These are phyloP conservation scores for Harringtonia aguacate DNA, from an alignment of 2,329 filamentous ascomycete species.

Conservation along the genomic window DNA sequence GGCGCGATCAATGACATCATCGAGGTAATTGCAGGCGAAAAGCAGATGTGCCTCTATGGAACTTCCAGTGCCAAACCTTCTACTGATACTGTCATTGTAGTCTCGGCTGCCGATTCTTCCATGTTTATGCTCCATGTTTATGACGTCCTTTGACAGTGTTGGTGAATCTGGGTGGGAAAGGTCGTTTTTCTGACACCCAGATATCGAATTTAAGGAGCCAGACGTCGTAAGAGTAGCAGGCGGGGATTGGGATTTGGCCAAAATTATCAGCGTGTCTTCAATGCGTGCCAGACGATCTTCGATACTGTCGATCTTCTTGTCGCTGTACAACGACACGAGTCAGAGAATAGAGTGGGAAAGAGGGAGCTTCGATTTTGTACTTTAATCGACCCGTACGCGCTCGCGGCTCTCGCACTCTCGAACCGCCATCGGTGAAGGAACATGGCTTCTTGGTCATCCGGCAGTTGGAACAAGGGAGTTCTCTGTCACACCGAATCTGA, in stretches of 20 bases:
- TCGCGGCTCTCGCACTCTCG: neutral
- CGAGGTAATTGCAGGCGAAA: neutral
- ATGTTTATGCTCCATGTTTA: neutral
- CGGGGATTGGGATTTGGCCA: neutral
- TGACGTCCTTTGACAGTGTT: neutral
- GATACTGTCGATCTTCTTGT: neutral
- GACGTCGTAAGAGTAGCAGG: no score
- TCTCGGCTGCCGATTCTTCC: neutral
- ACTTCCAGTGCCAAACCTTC: neutral
- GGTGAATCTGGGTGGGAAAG: no score
- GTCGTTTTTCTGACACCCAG: no score
- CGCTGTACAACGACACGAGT: neutral
- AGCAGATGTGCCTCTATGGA: slow-evolving; percentile 1
- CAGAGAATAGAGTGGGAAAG: neutral
- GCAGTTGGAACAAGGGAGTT: slow-evolving; percentile 3
- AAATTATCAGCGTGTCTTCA: neutral
- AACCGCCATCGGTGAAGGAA: neutral
- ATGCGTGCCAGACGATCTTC: slow-evolving; percentile 1
- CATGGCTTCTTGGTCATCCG: neutral
- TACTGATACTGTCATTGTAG: no score
- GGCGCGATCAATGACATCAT: neutral
- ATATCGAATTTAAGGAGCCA: no score
- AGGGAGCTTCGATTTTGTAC: neutral
- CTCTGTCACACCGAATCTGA: slow-evolving; percentile 4
- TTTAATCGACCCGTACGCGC: neutral